A percentile compares a stretch with the other conserved stretches of the same genome.
Conservation (phyloP, 768 basidiomycete genomes). For the Thelephora ganbajun region DNA sequence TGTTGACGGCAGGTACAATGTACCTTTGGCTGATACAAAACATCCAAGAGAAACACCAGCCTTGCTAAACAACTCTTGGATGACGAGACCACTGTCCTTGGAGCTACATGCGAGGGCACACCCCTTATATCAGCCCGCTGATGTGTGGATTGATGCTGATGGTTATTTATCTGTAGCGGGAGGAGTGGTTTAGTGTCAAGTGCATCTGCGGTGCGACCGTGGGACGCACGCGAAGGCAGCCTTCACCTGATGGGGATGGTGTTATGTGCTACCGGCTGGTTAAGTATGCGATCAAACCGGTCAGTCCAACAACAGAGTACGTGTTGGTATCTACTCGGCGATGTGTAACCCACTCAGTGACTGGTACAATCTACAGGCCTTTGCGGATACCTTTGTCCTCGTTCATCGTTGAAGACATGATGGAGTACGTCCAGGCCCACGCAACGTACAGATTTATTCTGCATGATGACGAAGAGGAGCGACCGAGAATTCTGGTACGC, state of each 20-base stretch:
- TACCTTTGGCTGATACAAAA: conserved; percentile 83
- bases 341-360: conserved; percentile 1
- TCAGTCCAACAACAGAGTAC: conserved; percentile 48
- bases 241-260: conserved; percentile 15
- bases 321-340: conserved; percentile 16
- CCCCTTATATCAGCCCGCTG: conserved; percentile 11
- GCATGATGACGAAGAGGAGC: conserved; percentile 76
- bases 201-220: conserved; percentile 79
- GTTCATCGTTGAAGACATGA: conserved; percentile 87
- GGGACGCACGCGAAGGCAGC: conserved; percentile 52
- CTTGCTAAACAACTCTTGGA: conserved; percentile 84
- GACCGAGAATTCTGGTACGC: conserved; percentile 64
- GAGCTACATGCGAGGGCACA: conserved; percentile 91
- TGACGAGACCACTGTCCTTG: conserved; percentile 51
- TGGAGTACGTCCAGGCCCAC: conserved; percentile 82
- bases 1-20: conserved; percentile 20
- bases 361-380: conserved; percentile 16
- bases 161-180: conserved; percentile 26
- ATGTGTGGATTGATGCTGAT: neutral
- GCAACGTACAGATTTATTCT: conserved; percentile 88
- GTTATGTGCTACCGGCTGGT: conserved; percentile 51
- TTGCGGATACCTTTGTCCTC: conserved; percentile 55
- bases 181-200: conserved; percentile 49
- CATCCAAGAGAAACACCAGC: conserved; percentile 61
- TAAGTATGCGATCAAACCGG: conserved; percentile 73